Evolutionary conservation across 768 basidiomycete species (phyloP).

Genomic region (Mycena latifolia): DNA sequence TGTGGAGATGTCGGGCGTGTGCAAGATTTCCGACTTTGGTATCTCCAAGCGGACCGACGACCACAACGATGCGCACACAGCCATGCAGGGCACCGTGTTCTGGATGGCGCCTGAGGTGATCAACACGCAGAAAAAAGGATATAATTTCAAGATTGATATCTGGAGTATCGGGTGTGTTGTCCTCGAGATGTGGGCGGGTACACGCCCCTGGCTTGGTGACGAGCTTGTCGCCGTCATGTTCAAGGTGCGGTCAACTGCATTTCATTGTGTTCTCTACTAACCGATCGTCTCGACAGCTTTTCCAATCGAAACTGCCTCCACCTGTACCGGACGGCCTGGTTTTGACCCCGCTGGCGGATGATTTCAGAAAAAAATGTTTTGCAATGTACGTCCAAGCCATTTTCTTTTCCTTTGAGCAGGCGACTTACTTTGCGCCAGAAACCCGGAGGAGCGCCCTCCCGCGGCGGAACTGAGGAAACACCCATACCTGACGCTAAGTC

Average conservation of each 20-base stretch:
- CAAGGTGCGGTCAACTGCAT: conserved; percentile 70
- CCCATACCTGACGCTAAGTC: conserved; percentile 79
- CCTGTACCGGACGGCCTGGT: conserved; percentile 89
- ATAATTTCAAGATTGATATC: conserved; percentile 97
- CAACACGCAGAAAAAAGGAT: conserved; percentile 88
- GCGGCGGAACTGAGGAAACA: conserved; percentile 86
- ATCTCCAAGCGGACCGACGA: conserved; percentile 98
- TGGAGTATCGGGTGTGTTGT: conserved; percentile 99
- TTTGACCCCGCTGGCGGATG: conserved; percentile 80
- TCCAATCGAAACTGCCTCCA: conserved; percentile 86
- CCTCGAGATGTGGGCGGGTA: conserved; percentile 99
- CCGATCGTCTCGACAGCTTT: conserved; percentile 65
- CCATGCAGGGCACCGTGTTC: conserved; percentile 98
- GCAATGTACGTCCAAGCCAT: conserved; percentile 71
- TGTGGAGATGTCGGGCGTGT: conserved; percentile 90
- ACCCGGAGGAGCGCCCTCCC: conserved; percentile 86
- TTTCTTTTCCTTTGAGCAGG: conserved; percentile 8
- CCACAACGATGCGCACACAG: conserved; percentile 86
- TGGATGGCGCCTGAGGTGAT: conserved; percentile 99
- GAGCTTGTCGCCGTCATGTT: conserved; percentile 95
- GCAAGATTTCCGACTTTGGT: conserved; percentile 99
- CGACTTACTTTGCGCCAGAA: conserved; percentile 54
- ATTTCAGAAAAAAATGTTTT: conserved; percentile 92
- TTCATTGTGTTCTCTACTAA: background rate
- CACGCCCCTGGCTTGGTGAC: conserved; percentile 93